Evolutionary conservation across 2,329 filamentous ascomycete genomes (phyloP).

Genomic region (Shiraia bambusicola): DNA sequence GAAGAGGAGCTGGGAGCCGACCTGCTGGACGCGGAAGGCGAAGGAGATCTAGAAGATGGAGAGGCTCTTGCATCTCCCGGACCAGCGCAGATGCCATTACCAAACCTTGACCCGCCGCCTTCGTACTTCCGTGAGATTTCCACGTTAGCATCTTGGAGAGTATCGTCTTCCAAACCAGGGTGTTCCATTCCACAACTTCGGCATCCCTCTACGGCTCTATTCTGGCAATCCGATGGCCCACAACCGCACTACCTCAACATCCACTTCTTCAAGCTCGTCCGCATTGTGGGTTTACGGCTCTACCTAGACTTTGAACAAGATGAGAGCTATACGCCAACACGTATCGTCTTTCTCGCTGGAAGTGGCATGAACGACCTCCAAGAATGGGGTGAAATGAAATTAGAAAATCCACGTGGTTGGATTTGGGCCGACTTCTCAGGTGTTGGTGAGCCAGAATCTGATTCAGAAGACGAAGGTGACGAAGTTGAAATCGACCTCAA

Average conservation of each 20-base stretch:
- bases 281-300: slow-evolving; percentile 75
- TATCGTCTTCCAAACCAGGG: slow-evolving; percentile 78
- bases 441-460: slow-evolving; percentile 52
- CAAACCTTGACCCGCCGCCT: slow-evolving; percentile 40
- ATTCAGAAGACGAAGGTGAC: slow-evolving; percentile 21
- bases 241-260: slow-evolving; percentile 82
- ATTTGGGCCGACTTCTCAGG: slow-evolving; percentile 74
- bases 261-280: slow-evolving; percentile 81
- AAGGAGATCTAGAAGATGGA: slow-evolving; percentile 56
- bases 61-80: slow-evolving; percentile 24
- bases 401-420: slow-evolving; percentile 83
- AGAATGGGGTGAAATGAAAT: slow-evolving; percentile 78
- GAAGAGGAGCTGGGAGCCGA: slow-evolving; percentile 28
- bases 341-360: slow-evolving; percentile 84
- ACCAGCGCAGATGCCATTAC: slow-evolving; percentile 12
- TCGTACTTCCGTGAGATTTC: slow-evolving; percentile 74
- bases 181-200: slow-evolving; percentile 76
- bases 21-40: slow-evolving; percentile 22
- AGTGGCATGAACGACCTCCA: slow-evolving; percentile 90
- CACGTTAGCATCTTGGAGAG: slow-evolving; percentile 79
- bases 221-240: slow-evolving; percentile 85
- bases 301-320: slow-evolving; percentile 90
- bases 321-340: slow-evolving; percentile 94
- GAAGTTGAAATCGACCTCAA: slow-evolving; percentile 9
- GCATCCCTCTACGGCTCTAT: slow-evolving; percentile 69